Percentiles rank a stretch among this genome's conserved stretches.
Evolutionary conservation across 441 rosid species (phyloP).

Genomic region (Croton laevigatus): DNA sequence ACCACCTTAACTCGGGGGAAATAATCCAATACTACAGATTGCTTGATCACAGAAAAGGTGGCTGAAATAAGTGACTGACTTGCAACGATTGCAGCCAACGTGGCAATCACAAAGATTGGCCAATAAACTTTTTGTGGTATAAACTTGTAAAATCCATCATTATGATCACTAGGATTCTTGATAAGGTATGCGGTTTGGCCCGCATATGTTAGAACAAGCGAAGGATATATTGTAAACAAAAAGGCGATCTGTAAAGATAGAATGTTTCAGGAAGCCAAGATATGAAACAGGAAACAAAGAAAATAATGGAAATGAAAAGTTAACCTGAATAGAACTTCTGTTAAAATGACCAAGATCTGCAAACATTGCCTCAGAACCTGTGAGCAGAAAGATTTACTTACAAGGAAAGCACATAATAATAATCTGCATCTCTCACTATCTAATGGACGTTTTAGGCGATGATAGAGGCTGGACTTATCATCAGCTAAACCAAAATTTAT

Average conservation of each 20-base stretch:
- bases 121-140: conserved; percentile 52
- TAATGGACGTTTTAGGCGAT: neutral
- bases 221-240: conserved; percentile 56
- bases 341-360: conserved; percentile 80
- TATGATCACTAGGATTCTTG: conserved; percentile 50
- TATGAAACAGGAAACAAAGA: conserved; percentile 2
- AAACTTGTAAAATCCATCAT: conserved; percentile 67
- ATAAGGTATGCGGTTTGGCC: conserved; percentile 73
- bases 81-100: conserved; percentile 58
- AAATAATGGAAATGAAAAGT: neutral
- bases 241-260: conserved; percentile 52
- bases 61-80: conserved; percentile 75
- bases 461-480: neutral
- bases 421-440: neutral
- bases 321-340: conserved; percentile 59
- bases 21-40: conserved; percentile 67
- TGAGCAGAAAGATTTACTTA: conserved; percentile 5
- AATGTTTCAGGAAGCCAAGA: conserved; percentile 14
- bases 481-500: neutral
- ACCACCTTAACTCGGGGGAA: conserved; percentile 70
- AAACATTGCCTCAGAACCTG: conserved; percentile 70
- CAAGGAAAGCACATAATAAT: neutral
- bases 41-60: conserved; percentile 70
- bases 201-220: conserved; percentile 62
- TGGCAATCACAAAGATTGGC: conserved; percentile 60